phyloP scores from a whole-genome alignment of 352 stramenopile species.

The Pythium myriotylum region DNA sequence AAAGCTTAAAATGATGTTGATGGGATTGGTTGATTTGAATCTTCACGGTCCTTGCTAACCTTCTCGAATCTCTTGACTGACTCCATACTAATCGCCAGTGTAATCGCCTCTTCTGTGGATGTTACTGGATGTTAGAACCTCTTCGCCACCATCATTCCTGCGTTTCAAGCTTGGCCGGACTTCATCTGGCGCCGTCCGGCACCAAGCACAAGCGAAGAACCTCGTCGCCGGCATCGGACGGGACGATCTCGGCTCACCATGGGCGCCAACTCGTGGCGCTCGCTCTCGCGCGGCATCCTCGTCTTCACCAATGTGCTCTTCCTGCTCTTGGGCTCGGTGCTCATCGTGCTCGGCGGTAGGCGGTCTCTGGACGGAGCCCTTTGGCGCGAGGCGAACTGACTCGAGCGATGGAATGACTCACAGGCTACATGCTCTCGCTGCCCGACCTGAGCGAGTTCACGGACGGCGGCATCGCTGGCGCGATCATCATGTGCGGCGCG shows the following conservation, averaged over 20 bases:
- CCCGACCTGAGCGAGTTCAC: constrained; percentile 84
- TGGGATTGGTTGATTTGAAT: neutral
- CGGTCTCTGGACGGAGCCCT: neutral
- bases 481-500: constrained; percentile 79
- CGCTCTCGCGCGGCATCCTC: constrained; percentile 73
- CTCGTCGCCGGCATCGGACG: neutral
- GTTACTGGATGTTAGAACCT: constrained; percentile 16
- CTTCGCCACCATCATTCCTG: constrained; percentile 19
- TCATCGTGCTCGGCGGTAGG: constrained; percentile 78
- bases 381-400: neutral
- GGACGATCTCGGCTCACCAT: constrained; percentile 26
- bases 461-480: constrained; percentile 71
- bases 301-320: constrained; percentile 91
- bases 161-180: constrained; percentile 14
- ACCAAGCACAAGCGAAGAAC: constrained; percentile 12
- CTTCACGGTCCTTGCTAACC: neutral
- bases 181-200: constrained; percentile 21
- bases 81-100: constrained; percentile 9
- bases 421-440: constrained; percentile 81
- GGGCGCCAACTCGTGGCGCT: constrained; percentile 55
- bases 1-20: too few species aligned
- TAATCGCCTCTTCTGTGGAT: neutral
- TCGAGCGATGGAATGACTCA: constrained; percentile 9
- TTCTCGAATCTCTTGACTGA: neutral
- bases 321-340: constrained; percentile 76